These are phyloP conservation scores for Xylaria cubensis DNA, from an alignment of 495 filamentous ascomycete genomes.

Conservation along the genomic window DNA sequence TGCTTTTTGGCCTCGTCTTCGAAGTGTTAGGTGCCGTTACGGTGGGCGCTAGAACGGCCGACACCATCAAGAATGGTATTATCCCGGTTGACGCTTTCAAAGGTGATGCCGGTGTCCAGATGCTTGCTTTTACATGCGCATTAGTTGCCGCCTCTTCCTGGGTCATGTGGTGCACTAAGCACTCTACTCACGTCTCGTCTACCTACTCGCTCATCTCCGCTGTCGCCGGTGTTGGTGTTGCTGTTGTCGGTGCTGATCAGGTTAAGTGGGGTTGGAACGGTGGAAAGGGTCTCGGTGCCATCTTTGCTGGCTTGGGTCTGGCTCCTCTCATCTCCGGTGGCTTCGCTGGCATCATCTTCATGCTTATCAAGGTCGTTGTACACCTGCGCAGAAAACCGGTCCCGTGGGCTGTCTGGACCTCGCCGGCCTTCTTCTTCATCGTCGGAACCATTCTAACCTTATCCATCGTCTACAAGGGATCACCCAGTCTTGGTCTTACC, in stretches of 20 bases:
- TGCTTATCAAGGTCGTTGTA: slow-evolving; percentile 65
- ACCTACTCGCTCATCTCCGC: slow-evolving; percentile 70
- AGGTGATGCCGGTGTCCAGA: slow-evolving; percentile 62
- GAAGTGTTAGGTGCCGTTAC: slow-evolving; percentile 65
- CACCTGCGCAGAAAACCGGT: slow-evolving; percentile 64
- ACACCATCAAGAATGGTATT: slow-evolving; percentile 67
- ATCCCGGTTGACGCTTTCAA: slow-evolving; percentile 58
- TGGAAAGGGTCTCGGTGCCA: slow-evolving; percentile 64
- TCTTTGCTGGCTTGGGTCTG: slow-evolving; percentile 67
- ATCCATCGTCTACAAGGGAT: slow-evolving; percentile 70
- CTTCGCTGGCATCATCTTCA: slow-evolving; percentile 65
- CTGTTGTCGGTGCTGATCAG: slow-evolving; percentile 59
- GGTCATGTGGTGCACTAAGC: slow-evolving; percentile 66
- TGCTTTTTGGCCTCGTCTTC: slow-evolving; percentile 68
- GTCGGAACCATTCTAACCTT: slow-evolving; percentile 64
- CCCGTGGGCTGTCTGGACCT: slow-evolving; percentile 62
- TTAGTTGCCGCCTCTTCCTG: slow-evolving; percentile 56
- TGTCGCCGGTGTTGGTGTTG: slow-evolving; percentile 67
- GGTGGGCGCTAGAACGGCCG: slow-evolving; percentile 65
- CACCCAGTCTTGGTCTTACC: slow-evolving; percentile 60
- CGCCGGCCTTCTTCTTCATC: slow-evolving; percentile 66
- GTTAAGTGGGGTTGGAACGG: slow-evolving; percentile 70
- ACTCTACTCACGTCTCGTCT: slow-evolving; percentile 68
- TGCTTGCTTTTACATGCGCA: slow-evolving; percentile 66
- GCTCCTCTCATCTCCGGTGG: slow-evolving; percentile 63